phyloP scores from a whole-genome alignment of 2,329 filamentous ascomycete genomes.

The Fusarium sterilihyphosum region DNA sequence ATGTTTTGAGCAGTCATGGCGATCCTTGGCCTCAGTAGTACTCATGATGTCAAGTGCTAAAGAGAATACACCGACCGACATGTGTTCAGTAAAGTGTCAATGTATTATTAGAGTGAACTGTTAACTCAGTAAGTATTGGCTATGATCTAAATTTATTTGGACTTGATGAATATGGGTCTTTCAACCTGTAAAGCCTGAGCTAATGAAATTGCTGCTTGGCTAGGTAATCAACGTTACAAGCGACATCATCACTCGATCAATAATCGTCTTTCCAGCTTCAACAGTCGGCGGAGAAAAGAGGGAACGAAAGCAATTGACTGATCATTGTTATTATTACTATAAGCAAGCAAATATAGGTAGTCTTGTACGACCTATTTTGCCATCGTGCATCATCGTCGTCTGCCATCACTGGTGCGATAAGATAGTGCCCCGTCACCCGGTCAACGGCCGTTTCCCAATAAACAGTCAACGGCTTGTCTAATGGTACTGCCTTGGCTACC shows the following conservation, averaged over 20 bases:
- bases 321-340: not conserved
- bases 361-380: not conserved
- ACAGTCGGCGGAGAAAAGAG: not conserved
- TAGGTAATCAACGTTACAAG: constrained; percentile 9
- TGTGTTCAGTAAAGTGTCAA: not conserved
- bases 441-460: constrained; percentile 40
- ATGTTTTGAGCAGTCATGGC: not conserved
- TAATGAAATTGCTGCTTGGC: not conserved
- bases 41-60: constrained; percentile 1
- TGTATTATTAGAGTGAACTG: not conserved
- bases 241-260: not conserved
- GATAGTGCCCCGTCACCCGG: constrained; percentile 34
- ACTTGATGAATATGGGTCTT: not conserved
- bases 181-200: not conserved
- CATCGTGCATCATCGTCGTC: constrained; percentile 20
- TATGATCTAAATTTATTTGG: not conserved
- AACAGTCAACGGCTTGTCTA: constrained; percentile 43
- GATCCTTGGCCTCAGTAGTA: not conserved
- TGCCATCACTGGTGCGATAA: constrained; percentile 34
- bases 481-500: constrained; percentile 20
- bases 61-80: not conserved
- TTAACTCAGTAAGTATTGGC: not conserved
- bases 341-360: not conserved
- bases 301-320: not conserved
- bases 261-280: not conserved